Conservation (phyloP, 768 basidiomycete species). For the Pisolithus orientalis region DNA sequence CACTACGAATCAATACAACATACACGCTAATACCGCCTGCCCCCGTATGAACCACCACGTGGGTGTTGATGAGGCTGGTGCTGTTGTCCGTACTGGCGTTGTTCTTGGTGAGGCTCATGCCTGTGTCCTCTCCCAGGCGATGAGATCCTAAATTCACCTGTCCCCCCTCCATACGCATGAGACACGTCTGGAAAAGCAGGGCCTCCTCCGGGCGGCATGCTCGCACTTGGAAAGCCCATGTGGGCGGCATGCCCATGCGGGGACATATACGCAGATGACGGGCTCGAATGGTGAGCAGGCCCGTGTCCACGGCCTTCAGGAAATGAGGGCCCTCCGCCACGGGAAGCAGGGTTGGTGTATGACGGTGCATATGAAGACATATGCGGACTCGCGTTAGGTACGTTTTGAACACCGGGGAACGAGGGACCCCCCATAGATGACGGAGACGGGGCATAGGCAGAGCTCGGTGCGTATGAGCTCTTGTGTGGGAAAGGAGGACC, state of each 20-base stretch:
- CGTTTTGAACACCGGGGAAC: background rate
- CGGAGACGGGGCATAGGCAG: constrained; percentile 10
- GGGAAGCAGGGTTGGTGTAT: background rate
- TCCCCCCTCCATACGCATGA: constrained; percentile 23
- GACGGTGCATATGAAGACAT: constrained; percentile 19
- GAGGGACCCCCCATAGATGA: background rate
- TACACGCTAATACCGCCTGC: background rate
- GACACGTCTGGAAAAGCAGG: constrained; percentile 33
- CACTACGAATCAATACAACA: background rate
- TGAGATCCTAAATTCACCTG: constrained; percentile 1
- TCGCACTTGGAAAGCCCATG: constrained; percentile 4
- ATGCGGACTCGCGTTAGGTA: constrained; percentile 14
- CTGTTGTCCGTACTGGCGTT: background rate
- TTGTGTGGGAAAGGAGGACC: constrained; percentile 5
- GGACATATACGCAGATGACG: constrained; percentile 13
- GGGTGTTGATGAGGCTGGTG: background rate
- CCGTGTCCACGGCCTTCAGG: constrained; percentile 6
- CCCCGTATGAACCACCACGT: background rate
- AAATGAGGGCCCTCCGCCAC: constrained; percentile 10
- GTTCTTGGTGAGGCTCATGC: background rate
- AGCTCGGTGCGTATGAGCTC: constrained; percentile 3
- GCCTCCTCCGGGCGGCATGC: constrained; percentile 20
- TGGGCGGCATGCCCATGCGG: background rate
- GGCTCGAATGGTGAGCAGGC: background rate
- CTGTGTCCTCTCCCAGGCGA: background rate